Percentiles rank a stretch among this genome's conserved stretches.
Conservation (phyloP, 1,139 yeast genomes). For the Hansenula sp. region DNA sequence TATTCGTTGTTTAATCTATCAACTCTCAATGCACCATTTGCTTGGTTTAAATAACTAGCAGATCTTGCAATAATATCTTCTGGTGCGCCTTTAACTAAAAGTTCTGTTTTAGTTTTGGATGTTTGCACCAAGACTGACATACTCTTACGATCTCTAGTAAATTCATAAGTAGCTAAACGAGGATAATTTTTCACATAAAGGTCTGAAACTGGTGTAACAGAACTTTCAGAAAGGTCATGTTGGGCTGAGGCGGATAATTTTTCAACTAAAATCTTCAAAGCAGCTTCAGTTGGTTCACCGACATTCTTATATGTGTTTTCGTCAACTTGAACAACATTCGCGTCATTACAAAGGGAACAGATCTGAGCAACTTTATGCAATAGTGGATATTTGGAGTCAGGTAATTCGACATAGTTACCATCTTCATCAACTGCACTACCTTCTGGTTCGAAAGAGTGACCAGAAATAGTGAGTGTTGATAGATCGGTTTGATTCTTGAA, state of each 20-base stretch:
- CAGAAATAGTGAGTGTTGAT: constrained; percentile 13
- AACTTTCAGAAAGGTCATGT: background rate
- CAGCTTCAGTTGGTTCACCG: constrained; percentile 85
- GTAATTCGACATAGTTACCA: constrained; percentile 18
- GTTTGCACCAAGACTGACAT: constrained; percentile 41
- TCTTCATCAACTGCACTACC: constrained; percentile 33
- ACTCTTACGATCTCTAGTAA: constrained; percentile 44
- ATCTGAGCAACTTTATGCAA: constrained; percentile 26
- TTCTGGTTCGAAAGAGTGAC: constrained; percentile 27
- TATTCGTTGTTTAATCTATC: constrained; percentile 17
- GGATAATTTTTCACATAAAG: constrained; percentile 17
- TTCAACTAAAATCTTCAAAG: constrained; percentile 61
- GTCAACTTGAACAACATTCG: constrained; percentile 24
- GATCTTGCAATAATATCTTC: constrained; percentile 42
- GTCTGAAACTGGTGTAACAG: constrained; percentile 21
- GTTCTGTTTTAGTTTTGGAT: constrained; percentile 16
- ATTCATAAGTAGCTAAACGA: constrained; percentile 26
- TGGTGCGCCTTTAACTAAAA: constrained; percentile 51
- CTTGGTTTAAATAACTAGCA: constrained; percentile 28
- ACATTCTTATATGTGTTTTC: constrained; percentile 17
- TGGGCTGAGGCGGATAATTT: constrained; percentile 34
- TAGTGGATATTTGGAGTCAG: constrained; percentile 26
- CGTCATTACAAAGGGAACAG: constrained; percentile 30
- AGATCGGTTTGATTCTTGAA: constrained; percentile 13
- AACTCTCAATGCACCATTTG: constrained; percentile 25